Base-by-base conservation (phyloP, 768 basidiomycete genomes). In the Melanogaster broomeanus region DNA sequence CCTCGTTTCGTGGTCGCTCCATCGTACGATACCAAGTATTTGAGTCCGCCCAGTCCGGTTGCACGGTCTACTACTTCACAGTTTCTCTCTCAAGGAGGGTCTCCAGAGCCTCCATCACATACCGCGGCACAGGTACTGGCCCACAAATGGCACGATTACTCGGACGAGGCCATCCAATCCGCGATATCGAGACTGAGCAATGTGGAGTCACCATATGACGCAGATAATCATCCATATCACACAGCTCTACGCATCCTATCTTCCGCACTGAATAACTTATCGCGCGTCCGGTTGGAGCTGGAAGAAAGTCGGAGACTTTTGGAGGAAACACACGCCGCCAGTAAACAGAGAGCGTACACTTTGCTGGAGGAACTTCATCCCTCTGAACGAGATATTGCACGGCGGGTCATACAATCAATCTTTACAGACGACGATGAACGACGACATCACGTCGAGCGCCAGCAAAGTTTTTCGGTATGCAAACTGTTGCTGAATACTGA, bases 81-180 rank as follows among this genome's bases (percentile, higher is more conserved):
- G 19, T 25, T 24, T 27, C 25, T 39, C 28, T 35, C 65, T 38
- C 27, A 41, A 30, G 45, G 58, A 10, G 51, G 15, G 3, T 15
- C 44, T 16, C 40, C 57, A 2, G 67, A 64, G 24, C 10, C 18
- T 9, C 46, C 56, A n/a, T 52, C 55, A 0, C 47, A 66, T 11
- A 55, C 74, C 12, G 69, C 74, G 1, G 64, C 75, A 2, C 77
- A 82, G 52, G 76, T 91, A 11, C 75, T 92, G 16, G 72, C 77
- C 2, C 87, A 83, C 9, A 79, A 75, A 62, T 93, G 90, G 89
- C 90, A 93, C 61, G 79, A 83, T 21, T 84, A 82, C 59, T 83
- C 88, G 3, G 88, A 93, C 65, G 82, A 88, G 43, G 85, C 79
- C 2, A 86, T 93, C 38, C 83, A 86, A 53, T 71, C 76, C 15